Evolutionary conservation across 371 early-diverging fungal species (phyloP).

Genomic region (Mortierella sp.): DNA sequence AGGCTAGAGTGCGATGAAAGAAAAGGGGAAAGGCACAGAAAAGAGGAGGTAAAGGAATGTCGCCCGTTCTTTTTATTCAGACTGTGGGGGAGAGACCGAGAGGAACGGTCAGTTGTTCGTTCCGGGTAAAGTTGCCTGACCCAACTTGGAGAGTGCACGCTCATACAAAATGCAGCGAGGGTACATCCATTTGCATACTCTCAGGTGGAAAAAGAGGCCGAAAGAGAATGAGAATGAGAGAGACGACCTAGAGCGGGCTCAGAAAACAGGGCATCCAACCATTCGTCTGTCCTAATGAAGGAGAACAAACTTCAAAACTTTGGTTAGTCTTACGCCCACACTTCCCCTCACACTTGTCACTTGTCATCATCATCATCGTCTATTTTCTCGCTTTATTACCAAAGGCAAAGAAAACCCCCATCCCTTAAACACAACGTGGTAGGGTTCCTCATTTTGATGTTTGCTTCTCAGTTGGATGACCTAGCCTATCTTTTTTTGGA

Average conservation of each 20-base stretch:
- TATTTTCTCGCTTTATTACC: neutral
- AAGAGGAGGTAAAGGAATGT: neutral
- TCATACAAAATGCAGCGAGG: neutral
- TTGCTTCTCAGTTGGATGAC: neutral
- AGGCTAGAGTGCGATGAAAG: neutral
- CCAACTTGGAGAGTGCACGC: neutral
- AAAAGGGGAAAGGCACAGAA: neutral
- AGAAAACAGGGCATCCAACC: neutral
- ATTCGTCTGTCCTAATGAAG: neutral
- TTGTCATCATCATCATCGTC: neutral
- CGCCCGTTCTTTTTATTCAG: neutral
- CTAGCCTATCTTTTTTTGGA: neutral
- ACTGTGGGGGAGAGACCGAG: neutral
- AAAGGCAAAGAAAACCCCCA: neutral
- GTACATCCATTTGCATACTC: neutral
- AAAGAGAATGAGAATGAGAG: neutral
- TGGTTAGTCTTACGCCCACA: constrained; percentile 1
- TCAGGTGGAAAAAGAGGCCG: neutral
- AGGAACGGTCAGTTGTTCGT: neutral
- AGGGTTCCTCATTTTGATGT: constrained; percentile 3
- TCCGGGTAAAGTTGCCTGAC: neutral
- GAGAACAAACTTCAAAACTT: neutral
- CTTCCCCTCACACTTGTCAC: too few species aligned
- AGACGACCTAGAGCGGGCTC: neutral
- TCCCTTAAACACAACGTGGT: neutral